Conservation (phyloP, 164 flowering plant species). For the Tetracentron sinense region DNA sequence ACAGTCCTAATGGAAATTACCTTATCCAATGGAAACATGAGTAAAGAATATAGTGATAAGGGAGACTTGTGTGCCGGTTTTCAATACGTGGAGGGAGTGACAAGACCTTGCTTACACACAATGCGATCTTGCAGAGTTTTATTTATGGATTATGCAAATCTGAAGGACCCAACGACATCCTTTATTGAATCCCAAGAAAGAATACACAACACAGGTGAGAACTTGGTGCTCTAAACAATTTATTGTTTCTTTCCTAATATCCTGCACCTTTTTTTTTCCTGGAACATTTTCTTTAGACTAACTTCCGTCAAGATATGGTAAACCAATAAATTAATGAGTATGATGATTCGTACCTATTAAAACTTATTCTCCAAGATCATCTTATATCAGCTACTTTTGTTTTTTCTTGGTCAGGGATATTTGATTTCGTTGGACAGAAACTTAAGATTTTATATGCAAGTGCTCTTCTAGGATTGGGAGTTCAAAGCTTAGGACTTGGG, state of each 20-base stretch:
- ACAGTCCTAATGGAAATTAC: constrained; percentile 5
- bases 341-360: neutral
- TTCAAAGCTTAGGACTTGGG: constrained; percentile 33
- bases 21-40: constrained; percentile 7
- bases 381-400: constrained; percentile 5
- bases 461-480: constrained; percentile 45
- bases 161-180: constrained; percentile 5
- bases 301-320: neutral
- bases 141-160: constrained; percentile 13
- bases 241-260: neutral
- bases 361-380: neutral
- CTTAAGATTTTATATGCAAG: constrained; percentile 26
- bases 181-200: constrained; percentile 11
- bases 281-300: neutral
- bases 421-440: constrained; percentile 20
- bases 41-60: constrained; percentile 11
- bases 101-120: constrained; percentile 9
- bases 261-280: no score
- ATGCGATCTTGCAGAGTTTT: constrained; percentile 29
- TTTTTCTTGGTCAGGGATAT: constrained; percentile 31
- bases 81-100: constrained; percentile 10
- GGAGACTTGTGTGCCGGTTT: constrained; percentile 14
- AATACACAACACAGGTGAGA: constrained; percentile 26
- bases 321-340: neutral
- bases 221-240: neutral